Conservation (phyloP, 768 basidiomycete genomes). For the Cyclocybe cylindracea region DNA sequence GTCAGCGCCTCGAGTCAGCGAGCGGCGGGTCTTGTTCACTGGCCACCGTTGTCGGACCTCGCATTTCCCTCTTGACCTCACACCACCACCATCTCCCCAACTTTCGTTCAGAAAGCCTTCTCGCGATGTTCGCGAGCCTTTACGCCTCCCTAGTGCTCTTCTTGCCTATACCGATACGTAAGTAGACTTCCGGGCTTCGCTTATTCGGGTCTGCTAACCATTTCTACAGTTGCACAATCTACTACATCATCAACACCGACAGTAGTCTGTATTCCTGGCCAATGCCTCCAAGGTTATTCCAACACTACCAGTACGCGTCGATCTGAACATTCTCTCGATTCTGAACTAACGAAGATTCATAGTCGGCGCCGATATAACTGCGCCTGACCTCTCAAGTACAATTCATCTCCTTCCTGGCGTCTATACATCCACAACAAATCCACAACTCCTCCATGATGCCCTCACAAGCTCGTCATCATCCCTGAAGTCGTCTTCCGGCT, state of each 20-base stretch:
- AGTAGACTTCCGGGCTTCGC: neutral
- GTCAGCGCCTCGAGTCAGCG: slow-evolving; percentile 5
- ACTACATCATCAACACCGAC: slow-evolving; percentile 61
- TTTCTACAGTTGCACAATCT: slow-evolving; percentile 51
- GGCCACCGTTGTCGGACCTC: neutral
- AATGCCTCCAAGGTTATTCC: slow-evolving; percentile 81
- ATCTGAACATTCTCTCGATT: neutral
- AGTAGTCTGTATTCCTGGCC: slow-evolving; percentile 81
- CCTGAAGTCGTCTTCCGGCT: slow-evolving; percentile 62
- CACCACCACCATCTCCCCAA: slow-evolving; percentile 24
- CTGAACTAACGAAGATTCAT: slow-evolving; percentile 20
- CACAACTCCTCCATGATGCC: slow-evolving; percentile 67
- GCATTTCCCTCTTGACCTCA: slow-evolving; percentile 17
- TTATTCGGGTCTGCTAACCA: neutral
- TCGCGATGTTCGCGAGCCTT: slow-evolving; percentile 25
- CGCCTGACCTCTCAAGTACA: slow-evolving; percentile 51
- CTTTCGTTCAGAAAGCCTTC: slow-evolving; percentile 10
- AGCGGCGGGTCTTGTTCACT: slow-evolving; percentile 7
- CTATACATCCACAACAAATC: slow-evolving; percentile 71
- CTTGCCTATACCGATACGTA: slow-evolving; percentile 16
- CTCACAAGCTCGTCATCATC: slow-evolving; percentile 65
- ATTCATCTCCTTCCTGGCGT: slow-evolving; percentile 76
- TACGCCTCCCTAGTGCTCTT: slow-evolving; percentile 10
- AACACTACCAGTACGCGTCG: slow-evolving; percentile 70
- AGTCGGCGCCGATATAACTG: slow-evolving; percentile 74